Percentiles rank a stretch among this genome's conserved stretches.
Evolutionary conservation across 257 asterid species (phyloP).

Genomic region (Galeopsis tetrahit): DNA sequence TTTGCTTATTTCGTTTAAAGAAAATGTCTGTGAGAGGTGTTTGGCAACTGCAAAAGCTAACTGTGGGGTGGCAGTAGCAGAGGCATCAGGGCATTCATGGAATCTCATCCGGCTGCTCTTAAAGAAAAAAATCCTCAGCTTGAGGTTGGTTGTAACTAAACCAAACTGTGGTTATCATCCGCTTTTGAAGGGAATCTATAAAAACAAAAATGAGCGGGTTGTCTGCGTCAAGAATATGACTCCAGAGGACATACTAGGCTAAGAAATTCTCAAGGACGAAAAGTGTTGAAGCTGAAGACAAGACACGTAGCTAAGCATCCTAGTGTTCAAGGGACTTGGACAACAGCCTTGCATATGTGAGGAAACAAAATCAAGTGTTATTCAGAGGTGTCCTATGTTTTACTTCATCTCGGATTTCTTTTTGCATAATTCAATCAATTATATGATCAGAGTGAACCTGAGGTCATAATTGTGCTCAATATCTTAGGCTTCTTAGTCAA

Average conservation of each 20-base stretch:
- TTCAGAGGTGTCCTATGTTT: neutral
- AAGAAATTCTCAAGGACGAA: slow-evolving; percentile 85
- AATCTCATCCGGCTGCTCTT: slow-evolving; percentile 70
- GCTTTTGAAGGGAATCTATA: slow-evolving; percentile 73
- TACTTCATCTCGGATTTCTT: slow-evolving; percentile 6
- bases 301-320: slow-evolving; percentile 77
- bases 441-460: neutral
- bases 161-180: slow-evolving; percentile 92
- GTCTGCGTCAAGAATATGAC: slow-evolving; percentile 73
- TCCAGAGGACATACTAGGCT: slow-evolving; percentile 77
- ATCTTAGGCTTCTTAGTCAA: neutral
- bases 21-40: slow-evolving; percentile 84
- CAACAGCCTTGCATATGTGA: slow-evolving; percentile 59
- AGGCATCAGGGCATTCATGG: slow-evolving; percentile 94
- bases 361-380: neutral
- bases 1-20: neutral
- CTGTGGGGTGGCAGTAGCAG: slow-evolving; percentile 96
- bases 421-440: neutral
- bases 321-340: slow-evolving; percentile 94
- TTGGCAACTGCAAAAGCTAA: slow-evolving; percentile 81
- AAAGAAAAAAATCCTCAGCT: slow-evolving; percentile 78
- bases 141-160: slow-evolving; percentile 85
- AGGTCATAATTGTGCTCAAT: neutral
- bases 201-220: slow-evolving; percentile 81
- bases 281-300: slow-evolving; percentile 80